These are phyloP conservation scores for Colletotrichum cereale DNA, from an alignment of 2,329 filamentous ascomycete species.

Conservation along the genomic window DNA sequence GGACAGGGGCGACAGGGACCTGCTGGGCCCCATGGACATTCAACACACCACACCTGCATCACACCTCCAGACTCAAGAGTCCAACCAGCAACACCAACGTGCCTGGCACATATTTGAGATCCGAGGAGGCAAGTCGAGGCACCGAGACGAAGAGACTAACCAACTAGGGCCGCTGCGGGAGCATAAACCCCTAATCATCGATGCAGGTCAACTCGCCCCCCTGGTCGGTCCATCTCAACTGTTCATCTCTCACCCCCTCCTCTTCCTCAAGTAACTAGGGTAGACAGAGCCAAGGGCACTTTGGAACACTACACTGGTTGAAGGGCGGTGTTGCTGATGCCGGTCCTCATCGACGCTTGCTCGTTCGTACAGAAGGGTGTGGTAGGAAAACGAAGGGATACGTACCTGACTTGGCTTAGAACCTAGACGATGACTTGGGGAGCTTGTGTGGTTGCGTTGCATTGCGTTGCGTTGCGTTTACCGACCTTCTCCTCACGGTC, in stretches of 20 bases:
- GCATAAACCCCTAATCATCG: conserved; percentile 35
- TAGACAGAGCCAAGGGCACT: not conserved
- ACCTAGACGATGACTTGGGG: conserved; percentile 10
- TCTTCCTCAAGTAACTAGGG: not conserved
- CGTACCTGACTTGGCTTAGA: conserved; percentile 37
- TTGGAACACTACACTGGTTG: not conserved
- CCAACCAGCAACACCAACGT: conserved; percentile 1
- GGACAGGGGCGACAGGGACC: conserved; percentile 25
- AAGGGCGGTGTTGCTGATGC: not conserved
- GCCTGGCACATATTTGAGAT: conserved; percentile 14
- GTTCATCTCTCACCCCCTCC: not conserved
- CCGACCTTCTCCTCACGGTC: conserved; percentile 29
- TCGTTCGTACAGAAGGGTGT: conserved; percentile 15
- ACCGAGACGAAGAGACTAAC: conserved; percentile 32
- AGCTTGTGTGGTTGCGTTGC: conserved; percentile 35
- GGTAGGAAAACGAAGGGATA: conserved; percentile 17
- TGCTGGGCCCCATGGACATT: conserved; percentile 20
- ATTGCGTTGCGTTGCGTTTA: conserved; percentile 32
- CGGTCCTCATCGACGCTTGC: conserved; percentile 20
- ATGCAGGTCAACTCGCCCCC: conserved; percentile 28
- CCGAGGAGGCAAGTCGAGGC: conserved; percentile 15
- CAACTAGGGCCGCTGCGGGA: conserved; percentile 38
- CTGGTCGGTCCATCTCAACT: not conserved
- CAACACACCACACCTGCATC: conserved; percentile 20
- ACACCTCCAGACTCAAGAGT: not conserved